A percentile compares a stretch with the other conserved stretches of the same genome.
Evolutionary conservation across 768 basidiomycete species (phyloP).

Genomic region (Boletus insuetus): DNA sequence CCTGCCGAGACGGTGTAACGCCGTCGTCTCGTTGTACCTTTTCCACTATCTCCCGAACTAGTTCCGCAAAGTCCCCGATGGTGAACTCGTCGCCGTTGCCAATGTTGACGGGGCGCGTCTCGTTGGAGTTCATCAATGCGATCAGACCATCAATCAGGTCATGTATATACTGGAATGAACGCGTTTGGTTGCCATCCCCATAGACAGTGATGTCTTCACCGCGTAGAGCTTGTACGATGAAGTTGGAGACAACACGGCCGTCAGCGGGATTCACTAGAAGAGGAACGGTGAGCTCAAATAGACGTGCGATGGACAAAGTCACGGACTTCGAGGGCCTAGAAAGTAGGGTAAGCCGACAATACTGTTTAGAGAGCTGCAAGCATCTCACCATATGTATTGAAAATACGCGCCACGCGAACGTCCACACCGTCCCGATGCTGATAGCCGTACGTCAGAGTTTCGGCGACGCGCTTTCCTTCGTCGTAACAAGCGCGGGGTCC

Average conservation of each 20-base stretch:
- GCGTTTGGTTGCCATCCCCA: slow-evolving; percentile 89
- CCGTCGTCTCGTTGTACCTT: slow-evolving; percentile 89
- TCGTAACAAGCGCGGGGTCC: slow-evolving; percentile 99
- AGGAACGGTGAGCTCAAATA: slow-evolving; percentile 22
- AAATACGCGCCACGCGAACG: slow-evolving; percentile 96
- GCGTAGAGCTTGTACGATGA: slow-evolving; percentile 95
- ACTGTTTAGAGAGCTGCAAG: not conserved
- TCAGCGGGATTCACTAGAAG: slow-evolving; percentile 88
- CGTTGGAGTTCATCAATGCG: slow-evolving; percentile 91
- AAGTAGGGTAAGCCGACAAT: not conserved
- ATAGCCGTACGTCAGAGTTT: slow-evolving; percentile 96
- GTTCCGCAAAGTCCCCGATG: slow-evolving; percentile 89
- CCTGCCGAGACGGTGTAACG: slow-evolving; percentile 44
- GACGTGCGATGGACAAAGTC: slow-evolving; percentile 32
- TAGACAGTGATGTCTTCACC: slow-evolving; percentile 98
- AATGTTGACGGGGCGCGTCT: slow-evolving; percentile 94
- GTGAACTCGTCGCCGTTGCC: slow-evolving; percentile 96
- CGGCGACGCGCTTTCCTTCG: slow-evolving; percentile 98
- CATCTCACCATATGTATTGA: slow-evolving; percentile 83
- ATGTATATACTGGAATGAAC: slow-evolving; percentile 98
- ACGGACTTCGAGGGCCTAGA: slow-evolving; percentile 62
- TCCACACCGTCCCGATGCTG: slow-evolving; percentile 93
- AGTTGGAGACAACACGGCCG: slow-evolving; percentile 98
- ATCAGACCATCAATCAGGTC: slow-evolving; percentile 94
- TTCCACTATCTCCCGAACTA: slow-evolving; percentile 89